phyloP scores from a whole-genome alignment of 441 rosid genomes.

The Francoa sonchifolia region DNA sequence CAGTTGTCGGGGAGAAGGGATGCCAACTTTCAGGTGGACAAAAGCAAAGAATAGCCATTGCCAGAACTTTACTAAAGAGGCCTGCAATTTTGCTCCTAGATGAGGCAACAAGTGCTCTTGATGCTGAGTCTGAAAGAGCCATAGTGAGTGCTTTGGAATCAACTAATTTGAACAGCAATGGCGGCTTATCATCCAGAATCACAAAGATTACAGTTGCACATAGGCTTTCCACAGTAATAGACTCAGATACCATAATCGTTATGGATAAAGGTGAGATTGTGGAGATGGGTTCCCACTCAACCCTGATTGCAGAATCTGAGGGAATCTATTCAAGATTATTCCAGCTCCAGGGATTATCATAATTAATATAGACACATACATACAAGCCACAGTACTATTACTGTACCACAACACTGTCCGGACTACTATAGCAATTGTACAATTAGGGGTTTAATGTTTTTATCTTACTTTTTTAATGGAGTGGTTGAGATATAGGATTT shows the following conservation, averaged over 20 bases:
- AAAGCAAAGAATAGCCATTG: slow-evolving; percentile 58
- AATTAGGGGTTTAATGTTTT: too few relatives aligned
- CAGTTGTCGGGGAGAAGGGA: slow-evolving; percentile 62
- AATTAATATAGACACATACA: slow-evolving; percentile 8
- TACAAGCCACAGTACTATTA: too few relatives aligned
- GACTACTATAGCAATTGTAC: too few relatives aligned
- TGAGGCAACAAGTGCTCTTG: slow-evolving; percentile 66
- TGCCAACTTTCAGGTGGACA: slow-evolving; percentile 63
- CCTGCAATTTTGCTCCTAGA: slow-evolving; percentile 51
- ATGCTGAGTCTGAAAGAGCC: slow-evolving; percentile 46
- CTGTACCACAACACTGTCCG: too few relatives aligned
- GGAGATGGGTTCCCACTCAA: slow-evolving; percentile 43
- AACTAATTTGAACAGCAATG: slow-evolving; percentile 10
- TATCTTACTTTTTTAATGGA: too few relatives aligned
- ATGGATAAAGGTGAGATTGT: slow-evolving; percentile 47
- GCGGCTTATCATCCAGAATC: slow-evolving; percentile 15
- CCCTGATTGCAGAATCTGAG: slow-evolving; percentile 21
- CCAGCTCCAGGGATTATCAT: slow-evolving; percentile 23
- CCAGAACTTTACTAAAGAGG: slow-evolving; percentile 42
- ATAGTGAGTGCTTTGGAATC: slow-evolving; percentile 37
- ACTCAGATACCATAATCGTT: slow-evolving; percentile 37
- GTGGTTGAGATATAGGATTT: too few relatives aligned
- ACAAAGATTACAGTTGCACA: slow-evolving; percentile 58
- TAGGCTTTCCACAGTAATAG: slow-evolving; percentile 45
- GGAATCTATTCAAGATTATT: slow-evolving; percentile 41